Evolutionary conservation across 2,329 filamentous ascomycete species (phyloP).

Genomic region (Sclerotinia subarctica): DNA sequence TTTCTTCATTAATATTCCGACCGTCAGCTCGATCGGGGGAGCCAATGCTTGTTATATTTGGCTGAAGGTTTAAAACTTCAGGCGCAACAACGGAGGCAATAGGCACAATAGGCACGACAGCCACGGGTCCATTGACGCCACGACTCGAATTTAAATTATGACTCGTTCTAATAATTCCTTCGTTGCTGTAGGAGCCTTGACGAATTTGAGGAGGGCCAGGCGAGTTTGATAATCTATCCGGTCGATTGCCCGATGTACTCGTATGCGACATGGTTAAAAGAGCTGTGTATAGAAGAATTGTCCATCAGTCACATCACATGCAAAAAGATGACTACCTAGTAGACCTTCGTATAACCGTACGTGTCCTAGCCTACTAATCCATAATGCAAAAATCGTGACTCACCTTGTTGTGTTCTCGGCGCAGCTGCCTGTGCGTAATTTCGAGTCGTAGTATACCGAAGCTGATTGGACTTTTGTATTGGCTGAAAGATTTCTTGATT

Average conservation of each 20-base stretch:
- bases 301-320: constrained; percentile 10
- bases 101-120: background rate
- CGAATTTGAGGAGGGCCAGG: background rate
- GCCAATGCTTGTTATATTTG: constrained; percentile 11
- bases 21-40: background rate
- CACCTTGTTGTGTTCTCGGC: constrained; percentile 17
- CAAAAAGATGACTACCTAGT: background rate
- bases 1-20: background rate
- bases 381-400: constrained; percentile 16
- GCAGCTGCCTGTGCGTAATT: constrained; percentile 7
- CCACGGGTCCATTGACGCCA: background rate
- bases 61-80: background rate
- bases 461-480: constrained; percentile 3
- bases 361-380: background rate
- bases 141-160: constrained; percentile 1
- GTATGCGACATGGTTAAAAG: constrained; percentile 6
- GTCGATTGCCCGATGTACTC: background rate
- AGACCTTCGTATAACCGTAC: background rate
- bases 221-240: constrained; percentile 3
- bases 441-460: background rate
- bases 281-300: background rate
- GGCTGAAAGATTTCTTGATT: constrained; percentile 1
- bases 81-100: background rate
- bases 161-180: constrained; percentile 10
- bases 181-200: background rate